Evolutionary conservation across 208 protist species (phyloP).

Genomic region (Leishmania braziliensis): DNA sequence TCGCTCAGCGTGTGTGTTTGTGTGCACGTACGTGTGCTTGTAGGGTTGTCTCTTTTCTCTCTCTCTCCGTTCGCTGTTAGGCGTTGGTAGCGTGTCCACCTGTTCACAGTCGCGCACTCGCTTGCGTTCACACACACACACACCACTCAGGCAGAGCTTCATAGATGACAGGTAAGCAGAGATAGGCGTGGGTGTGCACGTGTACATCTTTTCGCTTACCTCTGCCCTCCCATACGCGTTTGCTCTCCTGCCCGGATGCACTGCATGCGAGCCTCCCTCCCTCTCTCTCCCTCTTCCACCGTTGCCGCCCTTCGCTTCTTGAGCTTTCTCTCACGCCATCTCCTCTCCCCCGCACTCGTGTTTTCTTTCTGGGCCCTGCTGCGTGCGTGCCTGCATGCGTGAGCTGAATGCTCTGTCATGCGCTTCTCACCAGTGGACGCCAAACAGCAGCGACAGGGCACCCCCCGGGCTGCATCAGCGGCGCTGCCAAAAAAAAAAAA

Average conservation of each 20-base stretch:
- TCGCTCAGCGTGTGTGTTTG: background rate
- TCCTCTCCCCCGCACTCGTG: background rate
- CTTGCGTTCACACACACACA: background rate
- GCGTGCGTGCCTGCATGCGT: background rate
- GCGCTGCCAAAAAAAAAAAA: background rate
- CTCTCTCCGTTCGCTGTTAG: background rate
- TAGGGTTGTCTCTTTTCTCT: background rate
- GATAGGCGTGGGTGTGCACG: background rate
- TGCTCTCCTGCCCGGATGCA: background rate
- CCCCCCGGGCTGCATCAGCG: too few species aligned
- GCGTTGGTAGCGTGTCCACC: background rate
- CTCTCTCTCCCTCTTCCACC: background rate
- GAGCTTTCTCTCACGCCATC: background rate
- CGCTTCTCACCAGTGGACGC: background rate
- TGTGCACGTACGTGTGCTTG: background rate
- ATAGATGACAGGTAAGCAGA: background rate
- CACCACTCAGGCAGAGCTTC: background rate
- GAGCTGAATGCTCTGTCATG: background rate
- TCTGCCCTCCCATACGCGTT: background rate
- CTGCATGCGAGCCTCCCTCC: background rate
- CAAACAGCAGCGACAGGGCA: background rate
- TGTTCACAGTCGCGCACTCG: background rate
- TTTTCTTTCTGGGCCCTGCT: background rate
- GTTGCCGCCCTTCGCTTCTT: background rate
- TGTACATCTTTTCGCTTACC: background rate